Evolutionary conservation across 169 alveolate genomes (phyloP).

Genomic region (Miamiensis avidus): DNA sequence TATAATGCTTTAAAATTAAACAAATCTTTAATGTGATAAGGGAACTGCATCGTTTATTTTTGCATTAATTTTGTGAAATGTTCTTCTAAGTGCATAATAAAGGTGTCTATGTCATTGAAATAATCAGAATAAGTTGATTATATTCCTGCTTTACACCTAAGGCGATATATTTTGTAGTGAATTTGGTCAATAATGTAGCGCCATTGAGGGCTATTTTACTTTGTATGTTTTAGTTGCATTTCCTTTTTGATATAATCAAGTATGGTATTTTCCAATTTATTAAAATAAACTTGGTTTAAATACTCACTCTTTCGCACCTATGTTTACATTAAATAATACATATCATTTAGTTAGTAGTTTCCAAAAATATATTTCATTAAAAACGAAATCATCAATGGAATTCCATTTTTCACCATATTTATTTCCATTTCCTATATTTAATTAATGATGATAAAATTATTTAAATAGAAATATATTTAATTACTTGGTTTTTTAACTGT

Average conservation of each 20-base stretch:
- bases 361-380: not conserved
- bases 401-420: not conserved
- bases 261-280: not conserved
- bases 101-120: not conserved
- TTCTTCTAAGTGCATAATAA: not conserved
- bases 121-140: not conserved
- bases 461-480: too few relatives aligned
- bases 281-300: not conserved
- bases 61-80: not conserved
- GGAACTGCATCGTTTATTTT: not conserved
- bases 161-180: not conserved
- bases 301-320: too few relatives aligned
- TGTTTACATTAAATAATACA: not conserved
- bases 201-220: too few relatives aligned
- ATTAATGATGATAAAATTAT: too few relatives aligned
- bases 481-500: not conserved
- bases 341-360: not conserved
- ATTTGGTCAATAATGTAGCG: not conserved
- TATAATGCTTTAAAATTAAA: not conserved
- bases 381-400: not conserved
- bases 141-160: not conserved
- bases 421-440: not conserved
- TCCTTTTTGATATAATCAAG: not conserved
- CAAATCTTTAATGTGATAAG: not conserved
- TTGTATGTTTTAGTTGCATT: too few relatives aligned